A percentile compares a stretch with the other conserved stretches of the same genome.
These are phyloP conservation scores for Chimonanthus salicifolius DNA, from an alignment of 164 flowering plant genomes.

Conservation along the genomic window DNA sequence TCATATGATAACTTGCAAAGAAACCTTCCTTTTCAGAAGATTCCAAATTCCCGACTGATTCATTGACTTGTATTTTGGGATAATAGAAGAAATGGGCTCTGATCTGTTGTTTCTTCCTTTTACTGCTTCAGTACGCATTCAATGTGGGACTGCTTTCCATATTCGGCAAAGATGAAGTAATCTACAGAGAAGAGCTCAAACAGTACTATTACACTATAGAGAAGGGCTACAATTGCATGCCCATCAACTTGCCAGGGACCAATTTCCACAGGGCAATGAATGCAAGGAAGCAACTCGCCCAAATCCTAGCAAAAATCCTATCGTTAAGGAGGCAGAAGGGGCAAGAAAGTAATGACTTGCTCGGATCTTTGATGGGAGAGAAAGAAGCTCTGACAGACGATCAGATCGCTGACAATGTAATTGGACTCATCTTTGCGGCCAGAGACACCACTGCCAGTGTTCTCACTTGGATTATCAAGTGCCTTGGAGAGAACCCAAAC, in stretches of 20 bases:
- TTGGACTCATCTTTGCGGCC: slow-evolving; percentile 96
- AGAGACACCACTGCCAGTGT: slow-evolving; percentile 97
- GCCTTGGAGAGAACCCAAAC: slow-evolving; percentile 70
- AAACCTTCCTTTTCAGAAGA: too few species aligned
- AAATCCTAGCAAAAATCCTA: slow-evolving; percentile 69
- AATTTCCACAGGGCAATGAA: slow-evolving; percentile 87
- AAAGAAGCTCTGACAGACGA: slow-evolving; percentile 72
- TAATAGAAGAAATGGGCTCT: too few species aligned
- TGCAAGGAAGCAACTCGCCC: slow-evolving; percentile 69
- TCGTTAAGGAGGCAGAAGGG: slow-evolving; percentile 46
- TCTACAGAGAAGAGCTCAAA: slow-evolving; percentile 73
- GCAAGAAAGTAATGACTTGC: slow-evolving; percentile 48
- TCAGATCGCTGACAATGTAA: slow-evolving; percentile 89
- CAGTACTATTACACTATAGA: slow-evolving; percentile 78
- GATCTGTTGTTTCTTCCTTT: not conserved
- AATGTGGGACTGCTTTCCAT: slow-evolving; percentile 82
- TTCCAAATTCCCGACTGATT: too few species aligned
- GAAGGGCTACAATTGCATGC: slow-evolving; percentile 96
- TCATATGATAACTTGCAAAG: too few species aligned
- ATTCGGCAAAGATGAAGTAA: slow-evolving; percentile 63
- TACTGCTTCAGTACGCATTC: slow-evolving; percentile 71
- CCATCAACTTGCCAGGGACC: slow-evolving; percentile 89
- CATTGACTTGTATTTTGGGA: too few species aligned
- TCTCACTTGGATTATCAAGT: slow-evolving; percentile 91
- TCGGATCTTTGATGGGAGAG: slow-evolving; percentile 83